Percentiles rank a stretch among this genome's conserved stretches.
phyloP scores from a whole-genome alignment of 1,284 basidiomycete genomes.

The Sutorius eximius region DNA sequence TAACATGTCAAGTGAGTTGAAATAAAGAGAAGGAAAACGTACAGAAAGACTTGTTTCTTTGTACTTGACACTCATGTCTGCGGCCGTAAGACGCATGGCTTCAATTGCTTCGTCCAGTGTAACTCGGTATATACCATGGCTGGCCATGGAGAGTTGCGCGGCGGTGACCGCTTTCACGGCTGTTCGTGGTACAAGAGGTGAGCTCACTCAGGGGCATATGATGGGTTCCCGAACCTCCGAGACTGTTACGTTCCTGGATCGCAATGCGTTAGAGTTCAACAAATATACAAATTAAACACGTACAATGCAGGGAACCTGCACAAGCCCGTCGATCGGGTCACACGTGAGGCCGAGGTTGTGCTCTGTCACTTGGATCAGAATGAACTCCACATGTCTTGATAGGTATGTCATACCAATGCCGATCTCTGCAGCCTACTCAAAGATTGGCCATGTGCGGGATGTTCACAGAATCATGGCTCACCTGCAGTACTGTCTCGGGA shows the following conservation, averaged over 20 bases:
- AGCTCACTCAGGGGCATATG: constrained; percentile 1
- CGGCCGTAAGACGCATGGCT: constrained; percentile 90
- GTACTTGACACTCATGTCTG: constrained; percentile 86
- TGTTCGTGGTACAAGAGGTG: constrained; percentile 26
- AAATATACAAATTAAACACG: constrained; percentile 30
- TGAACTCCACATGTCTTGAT: not conserved
- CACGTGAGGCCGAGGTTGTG: constrained; percentile 89
- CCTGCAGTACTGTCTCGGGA: constrained; percentile 78
- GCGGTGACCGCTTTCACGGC: constrained; percentile 89
- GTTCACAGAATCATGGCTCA: constrained; percentile 27
- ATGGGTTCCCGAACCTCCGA: constrained; percentile 60
- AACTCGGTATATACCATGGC: constrained; percentile 83
- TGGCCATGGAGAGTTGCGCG: constrained; percentile 93
- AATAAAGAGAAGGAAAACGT: constrained; percentile 27
- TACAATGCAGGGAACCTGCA: constrained; percentile 94
- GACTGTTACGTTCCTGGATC: constrained; percentile 75
- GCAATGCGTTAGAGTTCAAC: constrained; percentile 1
- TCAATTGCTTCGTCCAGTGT: constrained; percentile 95
- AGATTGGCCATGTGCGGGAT: constrained; percentile 10
- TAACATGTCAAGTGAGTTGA: constrained; percentile 4
- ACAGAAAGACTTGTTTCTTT: constrained; percentile 93
- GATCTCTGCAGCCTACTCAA: constrained; percentile 84
- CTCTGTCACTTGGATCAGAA: constrained; percentile 44
- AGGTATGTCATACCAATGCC: constrained; percentile 67
- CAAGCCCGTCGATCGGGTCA: constrained; percentile 89